Conservation (phyloP, 202 grass and related monocot species). For the Panicum hallii region DNA sequence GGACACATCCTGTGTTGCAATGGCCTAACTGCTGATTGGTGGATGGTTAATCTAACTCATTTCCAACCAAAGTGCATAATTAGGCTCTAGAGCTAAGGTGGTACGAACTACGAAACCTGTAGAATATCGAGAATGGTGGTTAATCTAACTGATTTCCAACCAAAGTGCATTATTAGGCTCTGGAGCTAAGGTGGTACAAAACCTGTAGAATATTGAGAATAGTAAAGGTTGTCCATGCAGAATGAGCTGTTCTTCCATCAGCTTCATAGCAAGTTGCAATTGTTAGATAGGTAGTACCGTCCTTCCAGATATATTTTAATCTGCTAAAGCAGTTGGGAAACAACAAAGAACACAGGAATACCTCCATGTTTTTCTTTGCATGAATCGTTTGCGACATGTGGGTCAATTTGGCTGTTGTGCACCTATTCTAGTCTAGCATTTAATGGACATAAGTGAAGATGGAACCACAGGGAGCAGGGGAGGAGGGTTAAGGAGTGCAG, state of each 20-base stretch:
- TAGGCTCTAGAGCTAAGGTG: conserved; percentile 11
- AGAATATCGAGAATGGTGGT: not conserved
- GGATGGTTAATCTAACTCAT: conserved; percentile 13
- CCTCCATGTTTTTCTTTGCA: conserved; percentile 11
- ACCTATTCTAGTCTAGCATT: not conserved
- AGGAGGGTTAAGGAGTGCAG: too few relatives aligned
- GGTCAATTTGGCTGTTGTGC: conserved; percentile 19
- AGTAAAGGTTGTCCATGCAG: conserved; percentile 31
- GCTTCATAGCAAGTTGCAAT: conserved; percentile 35
- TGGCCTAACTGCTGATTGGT: conserved; percentile 31
- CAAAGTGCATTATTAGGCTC: not conserved
- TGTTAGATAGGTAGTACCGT: conserved; percentile 38
- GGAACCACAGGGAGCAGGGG: not conserved
- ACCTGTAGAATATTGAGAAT: conserved; percentile 40
- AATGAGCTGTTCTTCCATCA: conserved; percentile 52
- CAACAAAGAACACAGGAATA: conserved; percentile 32
- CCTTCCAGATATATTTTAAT: conserved; percentile 40
- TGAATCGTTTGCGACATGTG: conserved; percentile 7
- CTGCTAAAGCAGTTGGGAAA: conserved; percentile 22
- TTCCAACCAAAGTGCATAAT: conserved; percentile 17
- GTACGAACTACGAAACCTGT: conserved; percentile 15
- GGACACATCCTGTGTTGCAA: conserved; percentile 13
- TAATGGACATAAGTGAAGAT: conserved; percentile 1
- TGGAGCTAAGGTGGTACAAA: conserved; percentile 16
- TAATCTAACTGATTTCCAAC: conserved; percentile 23